Conservation (phyloP, 139 green algal species). For the Volvox reticuliferus region DNA sequence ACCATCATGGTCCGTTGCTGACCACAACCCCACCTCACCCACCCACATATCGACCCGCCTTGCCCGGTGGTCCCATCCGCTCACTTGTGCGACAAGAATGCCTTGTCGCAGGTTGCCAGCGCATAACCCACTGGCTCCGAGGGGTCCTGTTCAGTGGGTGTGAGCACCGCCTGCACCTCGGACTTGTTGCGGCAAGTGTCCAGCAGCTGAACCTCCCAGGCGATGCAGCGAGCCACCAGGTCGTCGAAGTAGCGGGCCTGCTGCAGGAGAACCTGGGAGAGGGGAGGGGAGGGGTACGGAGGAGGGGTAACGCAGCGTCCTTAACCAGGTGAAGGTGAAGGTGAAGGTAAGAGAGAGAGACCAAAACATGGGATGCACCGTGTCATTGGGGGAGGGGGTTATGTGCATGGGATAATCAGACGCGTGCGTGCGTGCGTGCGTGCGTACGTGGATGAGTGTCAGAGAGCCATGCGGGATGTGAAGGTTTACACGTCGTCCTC, state of each 20-base stretch:
- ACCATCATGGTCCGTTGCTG: not conserved
- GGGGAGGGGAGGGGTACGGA: not conserved
- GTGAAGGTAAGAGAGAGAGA: too few species aligned
- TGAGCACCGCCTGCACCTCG: constrained; percentile 16
- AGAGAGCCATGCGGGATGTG: too few species aligned
- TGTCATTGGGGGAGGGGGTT: too few species aligned
- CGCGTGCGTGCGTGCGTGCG: too few species aligned
- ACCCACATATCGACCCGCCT: not conserved
- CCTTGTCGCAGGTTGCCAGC: constrained; percentile 10
- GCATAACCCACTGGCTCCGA: constrained; percentile 20
- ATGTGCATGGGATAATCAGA: too few species aligned
- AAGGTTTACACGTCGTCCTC: too few species aligned
- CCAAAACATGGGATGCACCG: too few species aligned
- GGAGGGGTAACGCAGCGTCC: not conserved
- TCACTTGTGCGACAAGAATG: constrained; percentile 19
- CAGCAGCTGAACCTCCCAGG: constrained; percentile 26
- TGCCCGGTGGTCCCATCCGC: not conserved
- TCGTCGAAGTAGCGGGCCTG: constrained; percentile 24
- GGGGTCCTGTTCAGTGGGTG: constrained; percentile 4
- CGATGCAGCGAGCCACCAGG: not conserved
- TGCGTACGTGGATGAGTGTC: too few species aligned
- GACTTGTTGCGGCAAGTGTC: constrained; percentile 28
- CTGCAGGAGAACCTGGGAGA: not conserved
- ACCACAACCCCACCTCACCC: not conserved
- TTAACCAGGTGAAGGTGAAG: too few species aligned